Conservation (phyloP, 1,284 basidiomycete species). For the Trametes polyzona region DNA sequence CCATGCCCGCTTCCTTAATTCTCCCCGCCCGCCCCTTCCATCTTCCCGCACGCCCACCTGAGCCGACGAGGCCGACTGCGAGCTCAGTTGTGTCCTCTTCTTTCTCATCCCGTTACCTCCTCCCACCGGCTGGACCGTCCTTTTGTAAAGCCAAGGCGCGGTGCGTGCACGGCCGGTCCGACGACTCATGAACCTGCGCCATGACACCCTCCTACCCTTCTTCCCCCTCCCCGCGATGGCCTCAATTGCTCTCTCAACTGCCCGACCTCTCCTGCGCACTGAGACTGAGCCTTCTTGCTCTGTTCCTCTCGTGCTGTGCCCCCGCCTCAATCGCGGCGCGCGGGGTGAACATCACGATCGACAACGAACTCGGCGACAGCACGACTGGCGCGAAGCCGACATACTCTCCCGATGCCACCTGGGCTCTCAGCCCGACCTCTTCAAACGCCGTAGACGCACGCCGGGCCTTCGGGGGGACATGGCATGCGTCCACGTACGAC, state of each 20-base stretch:
- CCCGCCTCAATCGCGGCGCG: neutral
- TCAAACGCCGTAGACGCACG: slow-evolving; percentile 15
- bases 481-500: slow-evolving; percentile 26
- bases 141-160: neutral
- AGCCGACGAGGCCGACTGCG: no score
- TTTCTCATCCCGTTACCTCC: no score
- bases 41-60: no score
- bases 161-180: slow-evolving; percentile 6
- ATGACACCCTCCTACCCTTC: neutral
- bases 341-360: slow-evolving; percentile 45
- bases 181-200: neutral
- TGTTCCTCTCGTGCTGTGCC: neutral
- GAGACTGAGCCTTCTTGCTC: neutral
- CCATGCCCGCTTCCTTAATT: no score
- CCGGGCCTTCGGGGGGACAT: slow-evolving; percentile 23
- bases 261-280: neutral
- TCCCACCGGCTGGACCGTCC: slow-evolving; percentile 1
- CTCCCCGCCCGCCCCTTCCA: no score
- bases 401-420: slow-evolving; percentile 32
- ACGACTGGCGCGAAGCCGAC: slow-evolving; percentile 33
- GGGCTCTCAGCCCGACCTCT: neutral
- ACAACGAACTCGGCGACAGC: slow-evolving; percentile 46
- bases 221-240: neutral
- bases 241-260: neutral
- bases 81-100: no score